phyloP scores from a whole-genome alignment of 257 asterid species.

The Gentiana straminea region DNA sequence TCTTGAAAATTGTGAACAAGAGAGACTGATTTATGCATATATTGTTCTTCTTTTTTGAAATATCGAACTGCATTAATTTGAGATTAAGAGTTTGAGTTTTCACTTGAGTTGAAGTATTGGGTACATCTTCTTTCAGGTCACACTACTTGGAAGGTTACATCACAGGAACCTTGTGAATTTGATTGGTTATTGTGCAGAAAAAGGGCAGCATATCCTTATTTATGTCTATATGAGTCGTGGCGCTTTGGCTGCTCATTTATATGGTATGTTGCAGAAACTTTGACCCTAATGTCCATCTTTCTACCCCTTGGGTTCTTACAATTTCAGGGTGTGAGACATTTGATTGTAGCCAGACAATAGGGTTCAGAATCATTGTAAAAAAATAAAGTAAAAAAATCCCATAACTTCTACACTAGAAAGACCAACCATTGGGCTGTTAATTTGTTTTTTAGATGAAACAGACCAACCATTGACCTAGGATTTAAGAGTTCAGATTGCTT shows the following conservation, averaged over 20 bases:
- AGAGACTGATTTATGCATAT: too few species aligned
- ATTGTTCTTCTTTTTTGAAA: too few species aligned
- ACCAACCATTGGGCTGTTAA: background rate
- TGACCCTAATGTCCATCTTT: background rate
- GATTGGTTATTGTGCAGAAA: constrained; percentile 93
- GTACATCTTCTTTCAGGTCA: constrained; percentile 40
- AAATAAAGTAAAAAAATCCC: too few species aligned
- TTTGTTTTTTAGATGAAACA: constrained; percentile 40
- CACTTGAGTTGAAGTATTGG: too few species aligned
- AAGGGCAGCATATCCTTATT: constrained; percentile 78
- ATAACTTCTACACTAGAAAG: too few species aligned
- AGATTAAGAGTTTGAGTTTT: too few species aligned
- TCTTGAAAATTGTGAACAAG: too few species aligned
- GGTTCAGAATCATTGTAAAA: too few species aligned
- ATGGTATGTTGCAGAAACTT: constrained; percentile 41
- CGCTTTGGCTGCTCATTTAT: constrained; percentile 83
- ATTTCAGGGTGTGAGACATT: too few species aligned
- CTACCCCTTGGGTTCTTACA: too few species aligned
- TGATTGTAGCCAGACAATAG: too few species aligned
- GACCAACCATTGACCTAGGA: constrained; percentile 60
- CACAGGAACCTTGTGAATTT: constrained; percentile 95
- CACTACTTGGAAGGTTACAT: constrained; percentile 87
- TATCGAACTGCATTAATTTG: too few species aligned
- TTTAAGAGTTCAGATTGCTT: constrained; percentile 73
- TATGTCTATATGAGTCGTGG: constrained; percentile 91